phyloP scores from a whole-genome alignment of 306 rosid species.

The Albizia julibrissin region DNA sequence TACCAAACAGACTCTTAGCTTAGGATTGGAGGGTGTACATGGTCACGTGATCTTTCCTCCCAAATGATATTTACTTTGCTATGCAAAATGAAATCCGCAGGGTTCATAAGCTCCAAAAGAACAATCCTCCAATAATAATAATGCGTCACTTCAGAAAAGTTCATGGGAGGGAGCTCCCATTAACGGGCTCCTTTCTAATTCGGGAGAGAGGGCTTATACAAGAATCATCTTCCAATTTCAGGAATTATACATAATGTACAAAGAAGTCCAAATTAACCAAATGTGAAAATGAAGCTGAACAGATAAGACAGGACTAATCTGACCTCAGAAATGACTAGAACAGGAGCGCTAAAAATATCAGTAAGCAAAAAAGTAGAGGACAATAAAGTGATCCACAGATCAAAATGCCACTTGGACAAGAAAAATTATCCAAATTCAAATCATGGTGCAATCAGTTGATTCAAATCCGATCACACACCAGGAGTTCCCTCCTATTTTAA shows the following conservation, averaged over 20 bases:
- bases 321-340: neutral
- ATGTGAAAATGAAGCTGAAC: neutral
- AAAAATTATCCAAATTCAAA: conserved; percentile 21
- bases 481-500: neutral
- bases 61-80: neutral
- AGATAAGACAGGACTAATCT: neutral
- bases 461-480: conserved; percentile 16
- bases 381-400: neutral
- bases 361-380: neutral
- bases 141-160: neutral
- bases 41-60: neutral
- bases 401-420: neutral
- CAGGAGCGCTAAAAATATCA: neutral
- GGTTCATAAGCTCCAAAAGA: neutral
- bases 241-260: neutral
- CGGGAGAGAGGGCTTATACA: neutral
- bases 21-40: too few species aligned
- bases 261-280: neutral
- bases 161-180: neutral
- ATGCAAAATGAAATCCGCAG: neutral
- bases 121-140: neutral
- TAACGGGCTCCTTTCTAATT: neutral
- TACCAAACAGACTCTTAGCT: too few species aligned
- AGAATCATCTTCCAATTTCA: neutral
- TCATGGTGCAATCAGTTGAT: conserved; percentile 16